phyloP scores from a whole-genome alignment of 805 yeast genomes.

The Lachancea sp. region DNA sequence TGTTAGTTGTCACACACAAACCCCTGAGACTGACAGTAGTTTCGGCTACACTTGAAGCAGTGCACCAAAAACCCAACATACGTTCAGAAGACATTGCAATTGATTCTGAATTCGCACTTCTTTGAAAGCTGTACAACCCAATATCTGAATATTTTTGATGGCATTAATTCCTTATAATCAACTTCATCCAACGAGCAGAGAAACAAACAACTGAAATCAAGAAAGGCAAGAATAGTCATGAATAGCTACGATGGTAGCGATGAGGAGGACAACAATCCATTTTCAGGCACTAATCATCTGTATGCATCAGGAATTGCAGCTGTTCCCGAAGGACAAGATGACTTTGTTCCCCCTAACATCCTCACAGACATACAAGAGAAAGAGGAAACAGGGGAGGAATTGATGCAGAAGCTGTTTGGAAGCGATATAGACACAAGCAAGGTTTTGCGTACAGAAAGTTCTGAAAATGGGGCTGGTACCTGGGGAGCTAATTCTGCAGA shows the following conservation, averaged over 20 bases:
- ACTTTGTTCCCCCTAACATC: constrained; percentile 7
- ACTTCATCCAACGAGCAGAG: too few relatives aligned
- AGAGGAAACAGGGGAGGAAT: constrained; percentile 8
- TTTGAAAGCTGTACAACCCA: too few relatives aligned
- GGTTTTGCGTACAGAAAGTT: neutral
- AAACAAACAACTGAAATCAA: too few relatives aligned
- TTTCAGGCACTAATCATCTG: constrained; percentile 33
- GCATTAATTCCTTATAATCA: too few relatives aligned
- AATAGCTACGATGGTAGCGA: constrained; percentile 21
- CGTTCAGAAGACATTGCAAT: constrained; percentile 1
- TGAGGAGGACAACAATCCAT: constrained; percentile 37
- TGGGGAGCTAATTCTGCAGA: neutral
- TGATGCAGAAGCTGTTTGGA: constrained; percentile 9
- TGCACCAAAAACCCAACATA: neutral
- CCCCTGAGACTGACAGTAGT: too few relatives aligned
- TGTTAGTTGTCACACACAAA: neutral
- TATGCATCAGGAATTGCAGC: constrained; percentile 34
- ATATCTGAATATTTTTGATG: too few relatives aligned
- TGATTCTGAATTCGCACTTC: neutral
- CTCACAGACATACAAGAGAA: constrained; percentile 8
- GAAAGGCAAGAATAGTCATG: constrained; percentile 8
- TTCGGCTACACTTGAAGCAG: too few relatives aligned
- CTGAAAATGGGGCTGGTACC: neutral
- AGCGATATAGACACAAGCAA: neutral
- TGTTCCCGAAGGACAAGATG: constrained; percentile 17